Evolutionary conservation across 164 flowering plant genomes (phyloP), one percentile per base, ranked within the genome.

Genomic region (Vitis amurensis): DNA sequence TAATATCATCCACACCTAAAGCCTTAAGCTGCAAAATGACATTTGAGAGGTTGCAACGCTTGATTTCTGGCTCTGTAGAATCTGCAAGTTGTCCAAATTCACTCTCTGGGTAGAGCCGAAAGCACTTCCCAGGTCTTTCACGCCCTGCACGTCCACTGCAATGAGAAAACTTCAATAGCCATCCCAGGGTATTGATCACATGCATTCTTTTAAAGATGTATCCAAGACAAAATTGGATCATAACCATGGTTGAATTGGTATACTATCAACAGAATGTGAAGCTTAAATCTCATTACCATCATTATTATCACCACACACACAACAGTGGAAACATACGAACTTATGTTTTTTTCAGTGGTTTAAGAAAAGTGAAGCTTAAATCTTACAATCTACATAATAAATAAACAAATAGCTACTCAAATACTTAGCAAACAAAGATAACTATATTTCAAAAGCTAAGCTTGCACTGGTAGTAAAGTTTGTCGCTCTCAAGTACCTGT

Each of bases 101-200:
- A 72, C 68, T 70, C 78, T 95, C 98, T 11, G 91, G 91, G 72
- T 95, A 95, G 30, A 93, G 86, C n/a, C 98, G 87, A 67, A 84
- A 95, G 78, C 98, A 95, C 72, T 95, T 95, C 64, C 97, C 98
- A 65, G 98, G 90, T 69, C 94, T 89, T 79, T 95, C 97, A 81
- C 98, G 97, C 63, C 99, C 99, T 76, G 99, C 98, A 80, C 97
- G 97, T 15, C 99, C 99, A 86, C 98, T 95, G 84, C 56, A 77
- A 16, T 11, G 74, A 59, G 67, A 67, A 55, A 64, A 61, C 63
- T 31, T 48, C 13, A 67, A 10, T 17, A 55, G 47, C 56, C 61
- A 66, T 57, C 16, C 16, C 30, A 12, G 30, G 50, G 14, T 16
- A 17, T 49, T 37, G 44, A 37, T 37, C 44, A 37, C 44, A 37